Evolutionary conservation across 139 green algal genomes (phyloP).

Genomic region (Axilococcus clingmanii): DNA sequence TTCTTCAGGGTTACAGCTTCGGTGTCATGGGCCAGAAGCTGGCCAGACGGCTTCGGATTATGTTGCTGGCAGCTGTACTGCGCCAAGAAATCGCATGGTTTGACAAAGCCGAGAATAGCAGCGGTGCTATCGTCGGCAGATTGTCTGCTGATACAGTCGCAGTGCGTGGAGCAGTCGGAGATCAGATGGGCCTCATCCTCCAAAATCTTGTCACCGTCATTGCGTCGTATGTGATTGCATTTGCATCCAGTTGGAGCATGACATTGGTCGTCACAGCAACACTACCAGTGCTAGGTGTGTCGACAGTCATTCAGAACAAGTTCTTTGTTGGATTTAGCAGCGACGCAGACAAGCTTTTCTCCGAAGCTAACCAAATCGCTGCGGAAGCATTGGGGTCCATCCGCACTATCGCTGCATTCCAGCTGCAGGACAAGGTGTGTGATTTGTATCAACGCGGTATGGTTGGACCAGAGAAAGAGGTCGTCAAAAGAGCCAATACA

Average conservation of each 20-base stretch:
- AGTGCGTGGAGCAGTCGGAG: constrained; percentile 32
- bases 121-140: constrained; percentile 40
- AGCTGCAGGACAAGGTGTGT: constrained; percentile 44
- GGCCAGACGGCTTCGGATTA: constrained; percentile 40
- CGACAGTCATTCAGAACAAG: constrained; percentile 33
- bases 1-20: constrained; percentile 39
- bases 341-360: constrained; percentile 42
- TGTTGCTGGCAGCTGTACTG: constrained; percentile 55
- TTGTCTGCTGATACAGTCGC: constrained; percentile 53
- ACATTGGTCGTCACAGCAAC: constrained; percentile 62
- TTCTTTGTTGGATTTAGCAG: constrained; percentile 27
- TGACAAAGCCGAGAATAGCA: constrained; percentile 42
- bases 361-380: constrained; percentile 54
- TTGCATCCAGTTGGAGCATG: constrained; percentile 63
- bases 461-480: constrained; percentile 17
- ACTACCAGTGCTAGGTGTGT: constrained; percentile 52
- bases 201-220: constrained; percentile 46
- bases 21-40: constrained; percentile 47
- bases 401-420: constrained; percentile 55
- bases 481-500: constrained; percentile 10
- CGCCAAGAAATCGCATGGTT: constrained; percentile 49
- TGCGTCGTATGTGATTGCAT: constrained; percentile 46
- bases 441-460: constrained; percentile 23
- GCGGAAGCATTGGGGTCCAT: constrained; percentile 60
- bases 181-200: constrained; percentile 23